Base-by-base conservation (phyloP, 345 rosid species). In the Syzygium aromaticum region DNA sequence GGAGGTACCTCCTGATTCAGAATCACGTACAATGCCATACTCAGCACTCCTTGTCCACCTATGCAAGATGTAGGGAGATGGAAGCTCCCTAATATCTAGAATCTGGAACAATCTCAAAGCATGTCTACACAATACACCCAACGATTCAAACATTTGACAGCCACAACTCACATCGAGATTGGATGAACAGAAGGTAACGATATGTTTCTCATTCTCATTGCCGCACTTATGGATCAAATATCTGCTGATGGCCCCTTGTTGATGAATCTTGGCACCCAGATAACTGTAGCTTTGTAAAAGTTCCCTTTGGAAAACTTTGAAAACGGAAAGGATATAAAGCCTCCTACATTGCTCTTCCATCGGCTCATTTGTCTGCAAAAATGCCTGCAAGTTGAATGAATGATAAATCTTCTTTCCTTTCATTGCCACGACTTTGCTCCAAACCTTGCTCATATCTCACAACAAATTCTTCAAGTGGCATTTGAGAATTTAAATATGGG, bases 81-180 rank as follows among this genome's bases (percentile, higher is more conserved):
- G 52, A 51, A 51, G 13, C 52, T 51, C 52, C 52, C 52, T 10
- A 51, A 2, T 52, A 52, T 96, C 94, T 91, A 97, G 80, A 85
- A 95, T 87, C 73, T 94, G 94, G 89, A 95, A 95, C 86, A 97
- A 94, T 91, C 94, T 94, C 86, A 95, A 89, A 86, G 93, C 89
- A 87, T 97, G 99, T 63, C 98, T 91, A 90, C 99, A 96, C 21
- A 96, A 91, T 52, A 95, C 87, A 22, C 99, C 99, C 88, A 93
- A 95, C 54, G 91, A 94, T 91, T 95, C 98, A 89, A 97, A 96
- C 98, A 95, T 96, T 85, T 92, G 96, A 88, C 98, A 96, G 90
- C 98, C 92, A 84, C 99, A 97, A 87, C 92, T 92, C 52, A 92
- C 94, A 88, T 90, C 89, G 61, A 93, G 91, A 90, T 92, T 92